Conservation (phyloP, 495 filamentous ascomycete genomes). For the Neurospora discreta region DNA sequence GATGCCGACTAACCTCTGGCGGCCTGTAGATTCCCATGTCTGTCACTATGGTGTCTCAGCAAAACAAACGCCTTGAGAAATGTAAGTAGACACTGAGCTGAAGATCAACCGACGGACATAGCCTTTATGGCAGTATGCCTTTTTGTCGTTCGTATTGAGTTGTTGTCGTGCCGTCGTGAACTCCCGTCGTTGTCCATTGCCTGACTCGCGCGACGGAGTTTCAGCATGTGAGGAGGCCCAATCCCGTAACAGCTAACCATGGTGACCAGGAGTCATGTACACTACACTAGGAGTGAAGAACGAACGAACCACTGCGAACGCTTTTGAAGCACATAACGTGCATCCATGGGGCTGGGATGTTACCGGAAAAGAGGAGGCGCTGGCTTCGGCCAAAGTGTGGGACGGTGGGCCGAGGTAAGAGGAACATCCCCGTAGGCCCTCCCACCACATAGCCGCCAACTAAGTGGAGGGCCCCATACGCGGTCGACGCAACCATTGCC, state of each 20-base stretch:
- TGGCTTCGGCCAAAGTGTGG: background rate
- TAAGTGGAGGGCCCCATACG: background rate
- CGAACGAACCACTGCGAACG: background rate
- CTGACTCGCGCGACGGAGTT: background rate
- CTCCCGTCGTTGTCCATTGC: background rate
- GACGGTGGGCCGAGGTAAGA: background rate
- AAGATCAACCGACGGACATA: background rate
- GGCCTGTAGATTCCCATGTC: background rate
- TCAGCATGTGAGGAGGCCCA: background rate
- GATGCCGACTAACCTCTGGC: background rate
- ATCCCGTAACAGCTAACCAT: background rate
- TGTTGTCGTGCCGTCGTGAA: background rate
- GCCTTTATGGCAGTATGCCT: background rate
- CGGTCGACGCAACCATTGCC: background rate
- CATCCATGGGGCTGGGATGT: background rate
- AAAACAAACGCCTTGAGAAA: background rate
- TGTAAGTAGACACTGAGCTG: background rate
- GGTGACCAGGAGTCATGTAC: background rate
- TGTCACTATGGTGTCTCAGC: background rate
- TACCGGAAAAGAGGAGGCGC: background rate
- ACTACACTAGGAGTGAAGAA: background rate
- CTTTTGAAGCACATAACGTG: background rate
- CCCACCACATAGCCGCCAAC: background rate
- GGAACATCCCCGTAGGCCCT: background rate
- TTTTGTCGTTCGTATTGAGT: background rate